Percentiles rank a stretch among this genome's conserved stretches.
Conservation (phyloP, 768 basidiomycete genomes). For the Collybia mongolica region DNA sequence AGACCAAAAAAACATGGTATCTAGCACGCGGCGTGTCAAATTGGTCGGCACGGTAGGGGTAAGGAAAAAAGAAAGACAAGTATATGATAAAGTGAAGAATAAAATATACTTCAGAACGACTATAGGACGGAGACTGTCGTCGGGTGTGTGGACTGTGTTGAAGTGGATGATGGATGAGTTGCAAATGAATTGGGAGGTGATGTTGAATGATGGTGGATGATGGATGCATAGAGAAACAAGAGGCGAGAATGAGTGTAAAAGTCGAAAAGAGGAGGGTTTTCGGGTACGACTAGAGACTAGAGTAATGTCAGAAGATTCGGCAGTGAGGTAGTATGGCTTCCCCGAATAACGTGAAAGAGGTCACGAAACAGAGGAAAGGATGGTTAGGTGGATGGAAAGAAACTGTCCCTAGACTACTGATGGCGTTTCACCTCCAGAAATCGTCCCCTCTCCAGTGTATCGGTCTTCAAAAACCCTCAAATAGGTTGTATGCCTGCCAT, state of each 20-base stretch:
- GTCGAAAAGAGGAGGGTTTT: constrained; percentile 30
- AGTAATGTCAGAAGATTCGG: constrained; percentile 25
- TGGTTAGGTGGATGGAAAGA: constrained; percentile 31
- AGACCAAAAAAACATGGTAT: constrained; percentile 32
- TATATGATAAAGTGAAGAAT: constrained; percentile 81
- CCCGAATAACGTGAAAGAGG: constrained; percentile 20
- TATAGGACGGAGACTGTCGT: constrained; percentile 50
- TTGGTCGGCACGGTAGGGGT: constrained; percentile 32
- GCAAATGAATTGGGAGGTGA: constrained; percentile 32
- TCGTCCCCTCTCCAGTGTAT: constrained; percentile 23
- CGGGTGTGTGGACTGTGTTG: constrained; percentile 40
- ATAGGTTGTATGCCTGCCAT: constrained; percentile 50
- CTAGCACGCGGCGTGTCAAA: constrained; percentile 28
- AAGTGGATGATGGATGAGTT: constrained; percentile 21
- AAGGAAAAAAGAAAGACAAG: constrained; percentile 24
- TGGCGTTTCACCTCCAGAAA: constrained; percentile 17
- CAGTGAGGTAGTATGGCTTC: constrained; percentile 20
- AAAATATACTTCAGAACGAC: constrained; percentile 73
- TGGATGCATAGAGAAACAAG: constrained; percentile 58
- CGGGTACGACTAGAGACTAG: constrained; percentile 44
- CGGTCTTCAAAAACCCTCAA: constrained; percentile 27
- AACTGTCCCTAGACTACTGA: constrained; percentile 26
- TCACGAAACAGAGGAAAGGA: constrained; percentile 25
- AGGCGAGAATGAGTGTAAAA: constrained; percentile 38
- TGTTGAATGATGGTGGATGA: constrained; percentile 47